These are phyloP conservation scores for Paecilomyces sp. DNA, from an alignment of 2,329 filamentous ascomycete species.

Conservation along the genomic window DNA sequence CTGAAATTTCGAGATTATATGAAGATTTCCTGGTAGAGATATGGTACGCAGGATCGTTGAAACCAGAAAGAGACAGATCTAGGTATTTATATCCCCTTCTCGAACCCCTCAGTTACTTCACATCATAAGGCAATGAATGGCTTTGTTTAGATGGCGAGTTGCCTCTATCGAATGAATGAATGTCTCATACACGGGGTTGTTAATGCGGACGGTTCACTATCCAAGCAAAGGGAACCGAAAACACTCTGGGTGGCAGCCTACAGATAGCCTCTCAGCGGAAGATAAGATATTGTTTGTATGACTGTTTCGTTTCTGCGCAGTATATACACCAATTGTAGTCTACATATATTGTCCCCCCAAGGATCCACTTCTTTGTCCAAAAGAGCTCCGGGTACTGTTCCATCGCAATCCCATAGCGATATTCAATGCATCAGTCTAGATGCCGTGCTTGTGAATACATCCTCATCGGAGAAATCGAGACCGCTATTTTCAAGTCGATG, in stretches of 20 bases:
- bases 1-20: not conserved
- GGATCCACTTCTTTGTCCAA: not conserved
- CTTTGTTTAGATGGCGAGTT: too few species aligned
- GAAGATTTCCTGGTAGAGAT: not conserved
- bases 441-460: constrained; percentile 25
- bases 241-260: not conserved
- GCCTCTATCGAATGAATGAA: not conserved
- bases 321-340: not conserved
- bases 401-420: not conserved
- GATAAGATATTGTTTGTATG: not conserved
- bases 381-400: not conserved
- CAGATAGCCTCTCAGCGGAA: not conserved
- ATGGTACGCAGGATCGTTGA: too few species aligned
- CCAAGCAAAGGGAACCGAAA: not conserved
- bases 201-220: not conserved
- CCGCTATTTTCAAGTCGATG: constrained; percentile 21
- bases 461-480: constrained; percentile 28
- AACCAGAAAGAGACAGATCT: too few species aligned
- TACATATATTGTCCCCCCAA: not conserved
- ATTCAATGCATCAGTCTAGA: not conserved
- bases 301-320: not conserved
- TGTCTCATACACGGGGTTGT: not conserved
- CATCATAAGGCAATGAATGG: too few species aligned
- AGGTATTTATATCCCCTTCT: too few species aligned
- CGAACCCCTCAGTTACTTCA: too few species aligned